Evolutionary conservation across 768 basidiomycete species (phyloP).

Genomic region (Leucocoprinus leucothites): DNA sequence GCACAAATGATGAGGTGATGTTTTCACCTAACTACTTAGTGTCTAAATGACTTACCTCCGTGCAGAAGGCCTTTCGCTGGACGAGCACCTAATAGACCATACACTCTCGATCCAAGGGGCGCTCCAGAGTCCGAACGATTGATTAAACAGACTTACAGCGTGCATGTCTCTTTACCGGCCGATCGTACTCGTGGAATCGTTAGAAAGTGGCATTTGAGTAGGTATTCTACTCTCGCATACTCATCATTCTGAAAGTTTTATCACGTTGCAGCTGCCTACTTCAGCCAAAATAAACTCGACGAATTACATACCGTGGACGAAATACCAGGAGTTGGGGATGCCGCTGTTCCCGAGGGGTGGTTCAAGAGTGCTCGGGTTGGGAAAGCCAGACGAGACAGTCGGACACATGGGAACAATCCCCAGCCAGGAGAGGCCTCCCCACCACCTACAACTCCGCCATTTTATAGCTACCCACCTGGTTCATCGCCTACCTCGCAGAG

Average conservation of each 20-base stretch:
- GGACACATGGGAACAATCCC: conserved; percentile 32
- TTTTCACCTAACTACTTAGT: conserved; percentile 5
- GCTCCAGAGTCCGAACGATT: conserved; percentile 56
- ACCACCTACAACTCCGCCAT: conserved; percentile 22
- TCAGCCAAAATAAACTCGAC: conserved; percentile 74
- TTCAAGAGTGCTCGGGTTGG: conserved; percentile 76
- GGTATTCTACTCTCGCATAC: conserved; percentile 22
- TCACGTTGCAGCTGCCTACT: conserved; percentile 67
- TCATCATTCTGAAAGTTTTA: not conserved
- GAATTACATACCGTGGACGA: conserved; percentile 69
- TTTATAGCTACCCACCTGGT: conserved; percentile 16
- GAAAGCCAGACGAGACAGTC: conserved; percentile 54
- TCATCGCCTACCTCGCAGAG: conserved; percentile 20
- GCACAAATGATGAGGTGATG: conserved; percentile 67
- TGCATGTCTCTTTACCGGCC: conserved; percentile 61
- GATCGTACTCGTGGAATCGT: conserved; percentile 49
- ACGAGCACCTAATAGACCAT: conserved; percentile 27
- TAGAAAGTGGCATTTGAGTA: conserved; percentile 85
- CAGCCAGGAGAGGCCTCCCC: conserved; percentile 25
- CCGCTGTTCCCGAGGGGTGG: conserved; percentile 70
- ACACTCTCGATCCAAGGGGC: conserved; percentile 33
- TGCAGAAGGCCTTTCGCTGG: conserved; percentile 21
- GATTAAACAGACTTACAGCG: conserved; percentile 84
- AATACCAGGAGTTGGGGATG: conserved; percentile 62
- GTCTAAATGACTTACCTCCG: not conserved